Evolutionary conservation across 2,329 filamentous ascomycete genomes (phyloP), one percentile per base, ranked within the genome.

Genomic region (Parascedosporium putredinis): DNA sequence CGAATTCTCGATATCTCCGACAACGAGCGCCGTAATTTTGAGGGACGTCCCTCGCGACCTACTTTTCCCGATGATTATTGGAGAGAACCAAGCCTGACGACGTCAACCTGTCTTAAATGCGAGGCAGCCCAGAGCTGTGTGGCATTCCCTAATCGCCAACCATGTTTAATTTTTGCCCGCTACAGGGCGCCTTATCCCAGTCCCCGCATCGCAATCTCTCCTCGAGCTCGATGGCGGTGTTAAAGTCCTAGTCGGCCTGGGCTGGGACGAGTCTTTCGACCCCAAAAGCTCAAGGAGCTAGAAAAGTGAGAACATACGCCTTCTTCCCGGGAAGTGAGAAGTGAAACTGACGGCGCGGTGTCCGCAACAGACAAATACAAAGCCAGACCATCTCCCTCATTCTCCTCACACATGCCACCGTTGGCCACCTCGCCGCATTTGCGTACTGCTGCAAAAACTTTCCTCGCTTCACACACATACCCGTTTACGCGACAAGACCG

Each of bases 401-500:
- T 59, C 86, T 98, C 36, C 78, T 98, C 56, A 98, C 93, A 1
- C 93, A 98, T 65, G 87, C 93, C 54, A 98, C 91, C 0, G 79
- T 88, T 47, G 82, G 88, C 47, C 93, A 98, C 69, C 78, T 98
- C 51, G 91, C 88, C 57, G 93, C 93, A 52, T 96, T 88, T 64
- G 90, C 88, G 40, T 90, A 97, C 66, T 96, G 90, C 72, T 97
- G 93, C 81, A 95, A 95, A 67, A 84, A 96, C 65, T 86, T 97
- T 55, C 89, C 93, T 43, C 75, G 88, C 44, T 98, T 98, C 68
- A 85, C 84, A 8, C 84, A 89, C 61, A 89, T 98, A 53, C 93
- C 93, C 36, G 83, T 95, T 52, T 98, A 96, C 68, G 93, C 93
- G 50, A 98, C 93, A 4, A 83, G 83, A 34, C 93, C 93, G 8